Percentiles rank a stretch among this genome's conserved stretches.
Conservation (phyloP, 148 eudicot genomes). For the Fallopia convolvulus region DNA sequence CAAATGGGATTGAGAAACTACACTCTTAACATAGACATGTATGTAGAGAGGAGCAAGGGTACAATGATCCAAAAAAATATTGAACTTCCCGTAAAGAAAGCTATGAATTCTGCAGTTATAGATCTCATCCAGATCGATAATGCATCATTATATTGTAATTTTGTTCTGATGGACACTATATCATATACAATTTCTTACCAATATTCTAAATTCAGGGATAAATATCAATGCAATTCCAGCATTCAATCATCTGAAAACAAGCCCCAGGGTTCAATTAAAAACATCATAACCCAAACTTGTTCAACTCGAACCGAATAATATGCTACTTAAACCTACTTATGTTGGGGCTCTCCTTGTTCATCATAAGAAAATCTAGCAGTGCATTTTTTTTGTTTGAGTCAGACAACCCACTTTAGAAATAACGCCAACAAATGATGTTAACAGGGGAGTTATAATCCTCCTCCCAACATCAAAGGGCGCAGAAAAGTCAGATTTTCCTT, state of each 20-base stretch:
- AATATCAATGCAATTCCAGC: no score
- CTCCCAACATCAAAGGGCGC: conserved; percentile 9
- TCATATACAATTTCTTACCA: no score
- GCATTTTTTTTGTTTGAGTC: background rate
- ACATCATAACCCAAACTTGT: conserved; percentile 2
- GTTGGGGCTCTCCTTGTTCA: background rate
- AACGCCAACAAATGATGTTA: background rate
- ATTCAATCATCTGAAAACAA: background rate
- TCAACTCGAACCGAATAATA: background rate
- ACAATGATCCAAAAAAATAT: no score
- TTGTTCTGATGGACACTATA: no score
- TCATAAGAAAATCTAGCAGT: background rate
- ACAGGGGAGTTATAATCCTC: background rate
- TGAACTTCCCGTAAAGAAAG: no score
- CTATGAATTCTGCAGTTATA: no score
- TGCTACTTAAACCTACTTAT: background rate
- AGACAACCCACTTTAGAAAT: background rate
- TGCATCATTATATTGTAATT: no score
- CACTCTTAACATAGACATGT: no score
- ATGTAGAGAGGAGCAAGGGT: no score
- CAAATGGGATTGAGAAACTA: no score
- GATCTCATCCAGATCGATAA: no score
- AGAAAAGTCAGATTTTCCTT: background rate
- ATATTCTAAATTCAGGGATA: no score
- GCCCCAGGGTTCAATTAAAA: conserved; percentile 1